These are phyloP conservation scores for Myxozyma neotropica DNA, from an alignment of 805 yeast genomes.

Conservation along the genomic window DNA sequence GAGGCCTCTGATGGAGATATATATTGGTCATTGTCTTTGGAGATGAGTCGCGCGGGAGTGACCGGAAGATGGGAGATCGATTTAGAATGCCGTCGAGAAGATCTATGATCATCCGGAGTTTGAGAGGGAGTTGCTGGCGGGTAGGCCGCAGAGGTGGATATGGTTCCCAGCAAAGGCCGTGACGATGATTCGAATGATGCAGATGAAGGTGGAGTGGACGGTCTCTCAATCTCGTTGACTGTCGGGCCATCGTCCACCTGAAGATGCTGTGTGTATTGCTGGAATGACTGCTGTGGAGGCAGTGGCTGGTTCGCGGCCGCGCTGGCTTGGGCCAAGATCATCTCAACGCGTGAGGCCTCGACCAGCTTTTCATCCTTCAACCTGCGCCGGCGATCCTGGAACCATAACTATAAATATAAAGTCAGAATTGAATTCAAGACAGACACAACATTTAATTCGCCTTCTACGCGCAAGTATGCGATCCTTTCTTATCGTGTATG, in stretches of 20 bases:
- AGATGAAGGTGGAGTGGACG: conserved; percentile 21
- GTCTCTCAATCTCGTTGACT: neutral
- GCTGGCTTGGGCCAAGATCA: conserved; percentile 25
- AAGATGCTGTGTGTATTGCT: neutral
- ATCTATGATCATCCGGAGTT: conserved; percentile 5
- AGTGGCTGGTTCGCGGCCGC: conserved; percentile 2
- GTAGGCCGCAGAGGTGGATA: neutral
- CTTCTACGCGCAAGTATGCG: neutral
- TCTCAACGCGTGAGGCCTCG: conserved; percentile 22
- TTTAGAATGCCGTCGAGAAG: neutral
- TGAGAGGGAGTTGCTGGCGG: conserved; percentile 23
- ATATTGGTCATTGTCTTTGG: conserved; percentile 15
- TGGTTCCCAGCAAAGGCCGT: neutral
- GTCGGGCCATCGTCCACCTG: neutral
- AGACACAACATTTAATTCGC: neutral
- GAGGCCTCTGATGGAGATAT: conserved; percentile 32
- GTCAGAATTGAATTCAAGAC: neutral
- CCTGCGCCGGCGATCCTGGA: conserved; percentile 24
- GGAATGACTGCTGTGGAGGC: neutral
- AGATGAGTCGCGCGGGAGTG: conserved; percentile 16
- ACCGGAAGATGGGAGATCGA: conserved; percentile 6
- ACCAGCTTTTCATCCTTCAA: conserved; percentile 19
- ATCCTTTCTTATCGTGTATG: neutral
- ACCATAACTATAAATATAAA: conserved; percentile 22
- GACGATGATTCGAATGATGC: conserved; percentile 18